Evolutionary conservation across 2,329 filamentous ascomycete species (phyloP), one percentile per base, ranked within the genome.

Genomic region (Pseudohalonectria lignicola): DNA sequence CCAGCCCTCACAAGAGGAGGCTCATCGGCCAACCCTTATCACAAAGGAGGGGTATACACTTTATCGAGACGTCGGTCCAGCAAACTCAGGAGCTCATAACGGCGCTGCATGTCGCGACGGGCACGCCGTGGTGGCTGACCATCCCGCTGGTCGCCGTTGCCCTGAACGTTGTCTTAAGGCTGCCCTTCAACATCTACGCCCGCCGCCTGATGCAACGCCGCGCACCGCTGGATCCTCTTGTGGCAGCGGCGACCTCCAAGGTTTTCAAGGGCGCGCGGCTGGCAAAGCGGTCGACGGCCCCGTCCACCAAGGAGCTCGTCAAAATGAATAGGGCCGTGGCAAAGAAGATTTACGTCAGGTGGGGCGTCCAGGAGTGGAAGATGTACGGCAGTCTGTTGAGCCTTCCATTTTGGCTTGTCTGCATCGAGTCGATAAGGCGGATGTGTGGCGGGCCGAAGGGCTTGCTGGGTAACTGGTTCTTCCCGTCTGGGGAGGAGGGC

Each of bases 51-150:
- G n/a, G n/a, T n/a, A n/a, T n/a, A n/a, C n/a, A n/a, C n/a, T n/a
- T n/a, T n/a, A 21, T 60, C 16, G 51, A 48, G 8, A 30, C 47
- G 4, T 41, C 56, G 29, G 51, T 70, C 38, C 49, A 62, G 19
- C 46, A 52, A 35, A 57, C 67, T 4, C 62, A 69, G 23, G 52
- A 64, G 37, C 48, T 60, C 42, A 60, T 76, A 36, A 50, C 61
- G 26, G 54, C 54, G 33, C 38, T 68, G 9, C 71, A 77, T 48
- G 40, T 42, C 18, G 30, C 49, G 34, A 57, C 59, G 18, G 61
- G 63, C 28, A 49, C 67, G 2, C 70, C 71, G 2, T 77, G 73
- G 73, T 74, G 60, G 45, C 45, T 74, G 23, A 60, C 64, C 20
- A 70, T 77, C 34, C 71, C 73, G 4, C 55, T 70, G n/a, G 54